Conservation (phyloP, 805 yeast genomes). For the Kregervanrija delftensis region DNA sequence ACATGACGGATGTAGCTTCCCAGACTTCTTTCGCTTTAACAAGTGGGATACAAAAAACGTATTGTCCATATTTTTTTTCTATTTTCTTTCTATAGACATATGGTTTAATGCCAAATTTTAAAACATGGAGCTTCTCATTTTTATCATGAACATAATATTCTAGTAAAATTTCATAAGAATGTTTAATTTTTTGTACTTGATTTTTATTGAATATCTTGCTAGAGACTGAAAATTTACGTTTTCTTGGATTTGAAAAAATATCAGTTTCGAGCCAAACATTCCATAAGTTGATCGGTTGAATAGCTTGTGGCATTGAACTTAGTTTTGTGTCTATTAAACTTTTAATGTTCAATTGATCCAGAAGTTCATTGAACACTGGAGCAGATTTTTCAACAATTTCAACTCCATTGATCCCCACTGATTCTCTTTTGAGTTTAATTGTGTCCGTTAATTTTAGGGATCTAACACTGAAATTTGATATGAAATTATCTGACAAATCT, state of each 20-base stretch:
- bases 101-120: conserved; percentile 5
- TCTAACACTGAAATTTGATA: background rate
- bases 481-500: too few relatives aligned
- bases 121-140: conserved; percentile 2
- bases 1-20: conserved; percentile 1
- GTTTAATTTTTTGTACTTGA: background rate
- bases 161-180: conserved; percentile 2
- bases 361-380: too few relatives aligned
- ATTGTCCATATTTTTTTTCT: conserved; percentile 1
- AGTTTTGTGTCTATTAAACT: too few relatives aligned
- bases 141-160: conserved; percentile 6
- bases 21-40: background rate
- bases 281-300: conserved; percentile 4
- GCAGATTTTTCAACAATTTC: too few relatives aligned
- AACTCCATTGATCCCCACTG: too few relatives aligned
- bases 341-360: too few relatives aligned
- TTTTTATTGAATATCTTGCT: background rate
- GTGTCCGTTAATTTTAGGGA: conserved; percentile 1
- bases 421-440: background rate
- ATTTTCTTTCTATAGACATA: conserved; percentile 1
- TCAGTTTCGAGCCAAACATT: conserved; percentile 7
- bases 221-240: conserved; percentile 1
- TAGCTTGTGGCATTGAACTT: background rate
- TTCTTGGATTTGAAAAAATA: background rate
- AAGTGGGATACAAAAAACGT: conserved; percentile 5